phyloP scores from a whole-genome alignment of 2,329 filamentous ascomycete genomes.

The Biscogniauxia marginata region DNA sequence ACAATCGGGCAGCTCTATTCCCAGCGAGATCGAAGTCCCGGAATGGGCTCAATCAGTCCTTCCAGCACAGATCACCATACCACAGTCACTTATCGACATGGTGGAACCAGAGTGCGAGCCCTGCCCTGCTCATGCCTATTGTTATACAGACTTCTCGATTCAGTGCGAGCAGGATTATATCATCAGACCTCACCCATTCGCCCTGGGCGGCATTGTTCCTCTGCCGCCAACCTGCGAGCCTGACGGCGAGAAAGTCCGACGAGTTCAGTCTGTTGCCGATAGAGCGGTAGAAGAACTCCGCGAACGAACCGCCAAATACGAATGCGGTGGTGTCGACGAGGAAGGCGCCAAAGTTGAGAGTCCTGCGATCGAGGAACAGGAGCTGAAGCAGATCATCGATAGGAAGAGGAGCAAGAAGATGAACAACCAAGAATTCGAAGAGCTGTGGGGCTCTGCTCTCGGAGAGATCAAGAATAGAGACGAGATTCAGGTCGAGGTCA shows the following conservation, averaged over 20 bases:
- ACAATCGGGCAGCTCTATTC: slow-evolving; percentile 55
- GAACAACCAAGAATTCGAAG: slow-evolving; percentile 86
- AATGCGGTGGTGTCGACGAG: slow-evolving; percentile 75
- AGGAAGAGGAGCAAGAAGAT: slow-evolving; percentile 79
- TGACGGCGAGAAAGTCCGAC: slow-evolving; percentile 86
- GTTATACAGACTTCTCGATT: slow-evolving; percentile 73
- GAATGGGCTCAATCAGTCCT: slow-evolving; percentile 40
- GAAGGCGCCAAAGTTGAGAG: slow-evolving; percentile 58
- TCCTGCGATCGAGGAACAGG: slow-evolving; percentile 63
- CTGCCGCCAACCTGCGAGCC: slow-evolving; percentile 90
- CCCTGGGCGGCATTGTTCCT: slow-evolving; percentile 76
- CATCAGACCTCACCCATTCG: slow-evolving; percentile 78
- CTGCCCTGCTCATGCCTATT: slow-evolving; percentile 88
- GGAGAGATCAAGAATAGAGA: slow-evolving; percentile 66
- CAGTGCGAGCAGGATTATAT: slow-evolving; percentile 87
- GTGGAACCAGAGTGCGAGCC: slow-evolving; percentile 82
- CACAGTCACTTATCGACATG: slow-evolving; percentile 68
- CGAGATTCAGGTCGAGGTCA: slow-evolving; percentile 53
- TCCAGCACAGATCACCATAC: slow-evolving; percentile 60
- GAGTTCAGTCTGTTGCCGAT: slow-evolving; percentile 84
- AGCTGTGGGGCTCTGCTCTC: slow-evolving; percentile 75
- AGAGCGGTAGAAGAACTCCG: slow-evolving; percentile 84
- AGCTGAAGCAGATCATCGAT: slow-evolving; percentile 74
- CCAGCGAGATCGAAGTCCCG: slow-evolving; percentile 43
- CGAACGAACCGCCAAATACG: slow-evolving; percentile 81